phyloP scores from a whole-genome alignment of 495 filamentous ascomycete genomes.

The Physcia stellaris region DNA sequence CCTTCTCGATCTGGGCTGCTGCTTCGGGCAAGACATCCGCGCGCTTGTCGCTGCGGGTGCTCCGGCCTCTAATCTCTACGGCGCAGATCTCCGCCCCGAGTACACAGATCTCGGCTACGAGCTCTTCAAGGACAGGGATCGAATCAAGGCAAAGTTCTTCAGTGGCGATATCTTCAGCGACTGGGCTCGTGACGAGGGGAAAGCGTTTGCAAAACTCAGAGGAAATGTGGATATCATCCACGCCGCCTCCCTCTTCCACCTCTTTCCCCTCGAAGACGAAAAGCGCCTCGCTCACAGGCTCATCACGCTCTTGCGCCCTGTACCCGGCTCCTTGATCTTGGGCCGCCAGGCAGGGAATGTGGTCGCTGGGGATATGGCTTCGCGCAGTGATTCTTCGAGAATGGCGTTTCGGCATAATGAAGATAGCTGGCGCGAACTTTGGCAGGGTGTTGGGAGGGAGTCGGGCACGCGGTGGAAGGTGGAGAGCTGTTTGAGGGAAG shows the following conservation, averaged over 20 bases:
- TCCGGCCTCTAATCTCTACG: conserved; percentile 26
- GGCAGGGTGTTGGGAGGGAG: conserved; percentile 24
- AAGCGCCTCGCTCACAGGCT: conserved; percentile 31
- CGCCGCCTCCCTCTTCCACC: conserved; percentile 42
- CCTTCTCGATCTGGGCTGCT: conserved; percentile 34
- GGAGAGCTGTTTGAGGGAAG: conserved; percentile 5
- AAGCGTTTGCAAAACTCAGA: no score
- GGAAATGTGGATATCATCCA: conserved; percentile 42
- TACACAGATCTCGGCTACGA: conserved; percentile 40
- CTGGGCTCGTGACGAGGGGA: conserved; percentile 12
- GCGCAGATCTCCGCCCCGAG: conserved; percentile 21
- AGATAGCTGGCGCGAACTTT: conserved; percentile 25
- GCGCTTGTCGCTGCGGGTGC: conserved; percentile 31
- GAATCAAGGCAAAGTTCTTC: conserved; percentile 13
- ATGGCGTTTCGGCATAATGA: conserved; percentile 22
- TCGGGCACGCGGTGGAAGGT: conserved; percentile 22
- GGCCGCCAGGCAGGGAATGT: conserved; percentile 5
- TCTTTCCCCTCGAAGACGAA: conserved; percentile 42
- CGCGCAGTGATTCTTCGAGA: no score
- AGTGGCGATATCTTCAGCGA: conserved; percentile 32
- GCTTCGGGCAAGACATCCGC: conserved; percentile 34
- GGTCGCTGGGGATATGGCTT: background rate
- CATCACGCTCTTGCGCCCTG: conserved; percentile 19
- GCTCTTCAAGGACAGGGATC: conserved; percentile 32
- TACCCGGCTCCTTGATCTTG: conserved; percentile 2